Percentiles rank a stretch among this genome's conserved stretches.
Evolutionary conservation across 2,329 filamentous ascomycete species (phyloP).

Genomic region (Cryphonectria parasitica): DNA sequence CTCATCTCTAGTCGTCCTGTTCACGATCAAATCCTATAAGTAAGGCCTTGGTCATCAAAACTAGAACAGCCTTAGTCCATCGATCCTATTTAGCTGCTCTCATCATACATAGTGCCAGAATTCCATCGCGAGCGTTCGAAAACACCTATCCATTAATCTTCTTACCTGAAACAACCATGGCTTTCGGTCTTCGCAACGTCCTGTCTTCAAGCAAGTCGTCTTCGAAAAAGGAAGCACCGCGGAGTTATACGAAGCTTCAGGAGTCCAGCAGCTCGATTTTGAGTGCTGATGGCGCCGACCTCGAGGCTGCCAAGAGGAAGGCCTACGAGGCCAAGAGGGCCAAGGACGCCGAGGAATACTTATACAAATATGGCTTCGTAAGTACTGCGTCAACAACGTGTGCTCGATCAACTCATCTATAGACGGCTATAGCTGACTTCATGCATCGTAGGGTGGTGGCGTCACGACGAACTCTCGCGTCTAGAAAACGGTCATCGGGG

Average conservation of each 20-base stretch:
- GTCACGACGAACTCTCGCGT: neutral
- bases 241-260: slow-evolving; percentile 1
- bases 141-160: neutral
- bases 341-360: slow-evolving; percentile 21
- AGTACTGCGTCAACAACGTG: neutral
- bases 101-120: neutral
- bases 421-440: neutral
- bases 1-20: neutral
- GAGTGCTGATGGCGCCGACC: slow-evolving; percentile 10
- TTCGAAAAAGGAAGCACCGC: neutral
- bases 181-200: slow-evolving; percentile 22
- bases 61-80: neutral
- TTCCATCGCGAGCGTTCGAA: neutral
- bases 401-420: neutral
- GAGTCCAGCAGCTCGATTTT: slow-evolving; percentile 17
- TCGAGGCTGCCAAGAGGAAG: slow-evolving; percentile 15
- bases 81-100: neutral
- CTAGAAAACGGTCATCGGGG: neutral
- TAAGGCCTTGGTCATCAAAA: neutral
- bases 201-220: slow-evolving; percentile 12
- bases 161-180: slow-evolving; percentile 3
- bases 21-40: neutral
- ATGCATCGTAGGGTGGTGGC: neutral
- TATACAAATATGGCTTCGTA: slow-evolving; percentile 24
- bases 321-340: slow-evolving; percentile 22